These are phyloP conservation scores for Phytophthora meadii DNA, from an alignment of 352 stramenopile species.

Conservation along the genomic window DNA sequence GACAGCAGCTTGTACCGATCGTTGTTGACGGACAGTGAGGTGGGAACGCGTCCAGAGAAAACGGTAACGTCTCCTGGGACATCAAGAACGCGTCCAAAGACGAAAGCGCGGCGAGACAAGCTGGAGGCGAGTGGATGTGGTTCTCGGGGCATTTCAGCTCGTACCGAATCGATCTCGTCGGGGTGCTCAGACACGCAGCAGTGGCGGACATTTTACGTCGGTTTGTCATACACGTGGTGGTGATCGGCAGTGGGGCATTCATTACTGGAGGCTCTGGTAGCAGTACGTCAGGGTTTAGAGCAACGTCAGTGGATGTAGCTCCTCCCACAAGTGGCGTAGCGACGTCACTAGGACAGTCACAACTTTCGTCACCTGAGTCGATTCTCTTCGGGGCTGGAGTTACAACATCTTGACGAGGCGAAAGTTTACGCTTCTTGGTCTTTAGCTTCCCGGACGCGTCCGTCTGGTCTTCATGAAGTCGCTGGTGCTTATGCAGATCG, in stretches of 20 bases:
- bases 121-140: conserved; percentile 61
- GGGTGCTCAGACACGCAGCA: conserved; percentile 25
- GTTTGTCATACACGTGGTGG: conserved; percentile 2
- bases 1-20: conserved; percentile 44
- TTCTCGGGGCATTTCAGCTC: conserved; percentile 67
- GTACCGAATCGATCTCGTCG: conserved; percentile 42
- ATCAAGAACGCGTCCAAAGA: conserved; percentile 55
- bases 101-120: conserved; percentile 55
- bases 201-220: conserved; percentile 34
- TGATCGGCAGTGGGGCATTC: conserved; percentile 13
- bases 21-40: conserved; percentile 35
- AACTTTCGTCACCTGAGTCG: conserved; percentile 27
- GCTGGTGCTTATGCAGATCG: conserved; percentile 79
- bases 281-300: conserved; percentile 24
- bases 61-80: conserved; percentile 41
- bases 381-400: conserved; percentile 3
- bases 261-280: conserved; percentile 6
- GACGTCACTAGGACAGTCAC: conserved; percentile 40
- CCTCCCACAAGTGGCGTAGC: conserved; percentile 18
- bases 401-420: conserved; percentile 14
- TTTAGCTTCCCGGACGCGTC: conserved; percentile 20
- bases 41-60: conserved; percentile 43
- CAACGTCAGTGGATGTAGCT: conserved; percentile 5
- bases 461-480: conserved; percentile 49
- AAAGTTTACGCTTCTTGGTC: conserved; percentile 48